Base-by-base conservation (phyloP, 257 asterid genomes). In the Solanum appendiculatum region DNA sequence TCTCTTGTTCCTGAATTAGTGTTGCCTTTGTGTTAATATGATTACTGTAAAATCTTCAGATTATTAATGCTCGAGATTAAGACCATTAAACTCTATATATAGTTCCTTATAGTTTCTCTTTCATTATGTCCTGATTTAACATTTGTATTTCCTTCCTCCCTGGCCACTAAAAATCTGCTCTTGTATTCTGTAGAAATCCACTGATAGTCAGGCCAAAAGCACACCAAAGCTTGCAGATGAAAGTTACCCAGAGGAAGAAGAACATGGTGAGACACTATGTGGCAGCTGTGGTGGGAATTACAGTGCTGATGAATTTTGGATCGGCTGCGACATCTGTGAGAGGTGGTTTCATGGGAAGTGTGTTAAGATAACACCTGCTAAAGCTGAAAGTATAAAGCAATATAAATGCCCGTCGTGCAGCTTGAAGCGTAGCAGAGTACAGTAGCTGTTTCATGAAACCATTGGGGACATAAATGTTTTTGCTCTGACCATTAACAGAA, bases 361-460 rank as follows among this genome's bases (percentile, higher is more conserved):
- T 78, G 99, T 96, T 88, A 96, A 96, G 91, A 94, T 96, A 80
- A 96, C 98, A 34, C 99, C 98, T 63, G 98, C 98, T 18, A 96
- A 94, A 92, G 99, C 99, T 60, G 99, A 96, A 91, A 92, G 85
- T 87, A 96, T 96, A 87, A 96, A 96, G 93, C 99, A 96, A 85
- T 96, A 96, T 92, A 96, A 93, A 89, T 96, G 99, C 91, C 99
- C 99, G 25, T 92, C 98, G 39, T 96, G 99, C 96, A 89, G 90
- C 89, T 78, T 92, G 91, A 96, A 96, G 89, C 93, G 95, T 5
- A 93, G 92, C 86, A 92, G 95, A 91, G 64, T 56, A 56, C 95
- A 87, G 90, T 93, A 92, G 90, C 82, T 18, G 48, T 20, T 74
- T 51, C 69, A 78, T 42, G 63, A 60, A 75, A 88, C n/a, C n/a